phyloP scores from a whole-genome alignment of 768 basidiomycete species.

The Tylopilus rubrobrunneus region DNA sequence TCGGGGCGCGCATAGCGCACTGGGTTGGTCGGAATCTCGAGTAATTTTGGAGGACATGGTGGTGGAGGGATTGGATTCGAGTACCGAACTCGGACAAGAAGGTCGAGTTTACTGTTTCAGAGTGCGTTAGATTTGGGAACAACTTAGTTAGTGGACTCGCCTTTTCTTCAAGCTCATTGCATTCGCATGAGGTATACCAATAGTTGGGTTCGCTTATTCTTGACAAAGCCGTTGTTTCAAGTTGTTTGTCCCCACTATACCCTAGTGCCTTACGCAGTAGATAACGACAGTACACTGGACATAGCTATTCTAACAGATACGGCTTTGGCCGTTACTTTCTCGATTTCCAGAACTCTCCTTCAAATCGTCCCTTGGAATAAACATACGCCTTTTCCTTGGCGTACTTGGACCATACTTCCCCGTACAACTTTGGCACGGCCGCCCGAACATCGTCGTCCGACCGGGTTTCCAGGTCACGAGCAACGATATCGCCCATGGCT shows the following conservation, averaged over 20 bases:
- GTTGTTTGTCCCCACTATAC: constrained; percentile 5
- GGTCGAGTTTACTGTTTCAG: constrained; percentile 70
- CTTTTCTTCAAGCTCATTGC: constrained; percentile 58
- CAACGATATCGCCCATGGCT: not conserved
- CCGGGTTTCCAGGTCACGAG: not conserved
- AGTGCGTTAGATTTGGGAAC: not conserved
- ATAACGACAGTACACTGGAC: too few species aligned
- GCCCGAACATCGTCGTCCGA: not conserved
- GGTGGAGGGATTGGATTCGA: constrained; percentile 92
- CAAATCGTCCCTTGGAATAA: not conserved
- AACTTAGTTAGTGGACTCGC: constrained; percentile 22
- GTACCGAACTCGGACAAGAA: constrained; percentile 91
- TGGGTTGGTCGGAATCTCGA: constrained; percentile 89
- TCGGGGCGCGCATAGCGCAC: constrained; percentile 84
- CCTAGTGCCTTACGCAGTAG: too few species aligned
- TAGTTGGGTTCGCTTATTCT: constrained; percentile 8
- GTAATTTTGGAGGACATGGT: constrained; percentile 93
- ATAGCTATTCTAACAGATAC: too few species aligned
- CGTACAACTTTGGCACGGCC: not conserved
- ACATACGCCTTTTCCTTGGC: not conserved
- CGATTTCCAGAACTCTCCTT: not conserved
- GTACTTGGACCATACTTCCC: not conserved
- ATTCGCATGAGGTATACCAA: not conserved
- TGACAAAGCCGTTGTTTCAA: not conserved
- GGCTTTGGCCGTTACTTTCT: not conserved